Conservation (phyloP, 164 flowering plant genomes). For the Brasenia schreberi region DNA sequence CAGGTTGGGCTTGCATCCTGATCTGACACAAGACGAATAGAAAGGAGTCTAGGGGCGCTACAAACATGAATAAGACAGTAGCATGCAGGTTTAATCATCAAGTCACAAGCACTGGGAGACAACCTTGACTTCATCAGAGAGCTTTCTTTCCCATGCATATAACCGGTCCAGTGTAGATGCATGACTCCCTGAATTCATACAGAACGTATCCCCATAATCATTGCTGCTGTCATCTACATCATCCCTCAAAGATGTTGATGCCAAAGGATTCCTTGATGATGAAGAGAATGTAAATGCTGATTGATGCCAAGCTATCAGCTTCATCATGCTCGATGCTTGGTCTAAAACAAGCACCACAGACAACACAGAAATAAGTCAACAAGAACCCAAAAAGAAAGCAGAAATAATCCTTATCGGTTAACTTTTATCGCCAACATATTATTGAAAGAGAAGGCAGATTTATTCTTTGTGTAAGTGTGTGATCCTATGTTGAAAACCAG, state of each 20-base stretch:
- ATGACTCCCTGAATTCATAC: slow-evolving; percentile 89
- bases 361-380: not conserved
- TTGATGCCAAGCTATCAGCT: slow-evolving; percentile 92
- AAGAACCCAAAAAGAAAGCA: not conserved
- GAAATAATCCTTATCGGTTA: not conserved
- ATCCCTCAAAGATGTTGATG: slow-evolving; percentile 27
- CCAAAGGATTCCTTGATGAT: slow-evolving; percentile 65
- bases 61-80: no score
- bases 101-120: not conserved
- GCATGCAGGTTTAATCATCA: no score
- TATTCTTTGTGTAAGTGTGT: not conserved
- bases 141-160: slow-evolving; percentile 96
- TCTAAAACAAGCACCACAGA: slow-evolving; percentile 18
- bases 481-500: not conserved
- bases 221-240: slow-evolving; percentile 31
- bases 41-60: not conserved
- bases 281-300: slow-evolving; percentile 71
- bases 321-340: slow-evolving; percentile 37
- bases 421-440: not conserved
- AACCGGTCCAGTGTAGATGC: slow-evolving; percentile 92
- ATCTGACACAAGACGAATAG: no score
- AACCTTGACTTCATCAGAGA: slow-evolving; percentile 98
- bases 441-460: not conserved
- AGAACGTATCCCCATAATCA: slow-evolving; percentile 38
- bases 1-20: no score